Evolutionary conservation across 169 alveolate species (phyloP).

Genomic region (Miamiensis avidus): DNA sequence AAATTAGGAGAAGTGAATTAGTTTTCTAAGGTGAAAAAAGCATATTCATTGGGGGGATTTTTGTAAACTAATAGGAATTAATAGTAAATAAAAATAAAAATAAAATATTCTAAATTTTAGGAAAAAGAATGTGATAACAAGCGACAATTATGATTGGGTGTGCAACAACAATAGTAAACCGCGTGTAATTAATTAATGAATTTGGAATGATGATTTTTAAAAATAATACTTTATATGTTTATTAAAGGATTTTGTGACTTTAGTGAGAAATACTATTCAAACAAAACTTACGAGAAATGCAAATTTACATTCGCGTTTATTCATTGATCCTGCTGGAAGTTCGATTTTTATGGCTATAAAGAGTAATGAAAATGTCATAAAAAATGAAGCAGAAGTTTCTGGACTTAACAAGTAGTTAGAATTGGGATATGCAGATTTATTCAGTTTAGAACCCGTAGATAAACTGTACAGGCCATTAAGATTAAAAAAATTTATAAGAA

Average conservation of each 20-base stretch:
- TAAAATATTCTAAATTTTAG: too few relatives aligned
- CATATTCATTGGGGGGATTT: slow-evolving; percentile 28
- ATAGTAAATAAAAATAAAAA: too few relatives aligned
- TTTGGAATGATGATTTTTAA: too few relatives aligned
- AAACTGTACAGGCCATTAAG: slow-evolving; percentile 29
- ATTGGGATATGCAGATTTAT: slow-evolving; percentile 21
- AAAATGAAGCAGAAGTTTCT: not conserved
- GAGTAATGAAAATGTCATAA: not conserved
- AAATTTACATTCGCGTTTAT: not conserved
- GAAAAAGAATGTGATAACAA: too few relatives aligned
- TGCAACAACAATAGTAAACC: too few relatives aligned
- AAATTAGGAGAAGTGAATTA: not conserved
- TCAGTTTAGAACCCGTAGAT: slow-evolving; percentile 43
- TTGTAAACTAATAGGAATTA: too few relatives aligned
- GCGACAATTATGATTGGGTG: too few relatives aligned
- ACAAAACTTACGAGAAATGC: not conserved
- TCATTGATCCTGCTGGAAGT: not conserved
- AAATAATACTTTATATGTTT: too few relatives aligned
- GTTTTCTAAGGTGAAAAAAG: slow-evolving; percentile 31
- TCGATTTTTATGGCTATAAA: not conserved
- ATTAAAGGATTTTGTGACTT: not conserved
- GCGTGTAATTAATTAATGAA: too few relatives aligned
- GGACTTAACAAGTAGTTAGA: not conserved
- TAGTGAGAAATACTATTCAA: not conserved
- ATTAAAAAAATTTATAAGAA: slow-evolving; percentile 26